A percentile compares a stretch with the other conserved stretches of the same genome.
Conservation (phyloP, 108 stramenopile species). For the Fragilaria radians region DNA sequence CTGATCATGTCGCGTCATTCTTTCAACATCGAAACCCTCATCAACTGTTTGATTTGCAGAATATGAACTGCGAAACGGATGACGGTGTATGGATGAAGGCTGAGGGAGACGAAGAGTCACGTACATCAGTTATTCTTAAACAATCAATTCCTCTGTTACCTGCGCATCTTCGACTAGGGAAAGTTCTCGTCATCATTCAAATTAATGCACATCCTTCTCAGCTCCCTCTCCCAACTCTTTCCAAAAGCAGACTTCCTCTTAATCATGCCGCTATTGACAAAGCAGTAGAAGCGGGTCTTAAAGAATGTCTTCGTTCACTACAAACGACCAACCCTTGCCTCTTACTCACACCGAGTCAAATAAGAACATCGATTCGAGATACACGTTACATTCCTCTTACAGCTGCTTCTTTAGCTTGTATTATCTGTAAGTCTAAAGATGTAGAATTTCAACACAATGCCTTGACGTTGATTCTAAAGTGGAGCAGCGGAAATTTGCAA, state of each 20-base stretch:
- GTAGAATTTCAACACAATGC: background rate
- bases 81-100: constrained; percentile 7
- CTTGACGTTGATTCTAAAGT: background rate
- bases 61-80: constrained; percentile 6
- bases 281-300: constrained; percentile 55
- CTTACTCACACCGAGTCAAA: constrained; percentile 53
- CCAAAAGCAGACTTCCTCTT: constrained; percentile 76
- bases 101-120: background rate
- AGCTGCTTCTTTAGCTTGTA: constrained; percentile 47
- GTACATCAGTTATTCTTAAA: background rate
- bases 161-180: constrained; percentile 60
- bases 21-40: constrained; percentile 36
- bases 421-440: constrained; percentile 36
- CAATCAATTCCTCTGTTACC: constrained; percentile 27
- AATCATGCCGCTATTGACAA: constrained; percentile 55
- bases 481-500: background rate
- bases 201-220: constrained; percentile 61
- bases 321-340: constrained; percentile 64
- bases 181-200: constrained; percentile 57
- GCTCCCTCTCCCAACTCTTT: constrained; percentile 77
- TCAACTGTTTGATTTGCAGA: constrained; percentile 22
- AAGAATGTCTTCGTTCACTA: constrained; percentile 57
- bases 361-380: constrained; percentile 63
- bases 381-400: constrained; percentile 58
- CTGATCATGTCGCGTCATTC: constrained; percentile 69